These are phyloP conservation scores for Gastrolobium villosum DNA, from an alignment of 306 rosid genomes.

Conservation along the genomic window DNA sequence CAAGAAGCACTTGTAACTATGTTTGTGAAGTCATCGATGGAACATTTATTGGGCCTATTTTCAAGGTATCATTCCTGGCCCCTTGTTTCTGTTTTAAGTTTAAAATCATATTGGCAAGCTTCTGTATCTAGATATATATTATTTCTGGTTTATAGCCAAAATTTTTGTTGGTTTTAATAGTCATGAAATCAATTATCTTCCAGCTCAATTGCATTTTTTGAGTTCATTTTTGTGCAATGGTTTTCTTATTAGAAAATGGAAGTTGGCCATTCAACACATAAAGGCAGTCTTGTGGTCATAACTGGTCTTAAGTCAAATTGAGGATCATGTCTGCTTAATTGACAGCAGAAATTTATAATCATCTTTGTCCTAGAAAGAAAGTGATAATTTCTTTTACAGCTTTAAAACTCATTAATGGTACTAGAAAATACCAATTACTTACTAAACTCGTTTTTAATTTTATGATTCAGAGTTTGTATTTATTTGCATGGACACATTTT, in stretches of 20 bases:
- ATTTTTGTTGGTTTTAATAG: background rate
- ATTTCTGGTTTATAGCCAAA: background rate
- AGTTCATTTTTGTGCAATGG: background rate
- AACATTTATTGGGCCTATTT: conserved; percentile 87
- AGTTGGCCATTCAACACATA: background rate
- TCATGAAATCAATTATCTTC: background rate
- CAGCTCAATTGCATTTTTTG: background rate
- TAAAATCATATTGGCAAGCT: conserved; percentile 24
- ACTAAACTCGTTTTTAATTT: background rate
- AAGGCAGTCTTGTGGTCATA: too few species aligned
- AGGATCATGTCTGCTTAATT: too few species aligned
- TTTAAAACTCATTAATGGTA: too few species aligned
- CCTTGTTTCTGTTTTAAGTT: conserved; percentile 32
- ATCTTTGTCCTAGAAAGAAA: too few species aligned
- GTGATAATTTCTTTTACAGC: too few species aligned
- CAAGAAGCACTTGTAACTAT: conserved; percentile 67
- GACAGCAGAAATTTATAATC: too few species aligned
- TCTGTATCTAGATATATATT: conserved; percentile 35
- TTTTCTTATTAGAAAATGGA: background rate
- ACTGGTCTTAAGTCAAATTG: too few species aligned
- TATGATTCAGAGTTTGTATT: conserved; percentile 7
- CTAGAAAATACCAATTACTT: background rate
- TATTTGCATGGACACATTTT: conserved; percentile 30
- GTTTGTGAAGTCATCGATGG: conserved; percentile 83
- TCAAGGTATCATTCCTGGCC: conserved; percentile 65